Percentiles rank a stretch among this genome's conserved stretches.
Conservation (phyloP, 164 flowering plant species). For the Chimonanthus praecox region DNA sequence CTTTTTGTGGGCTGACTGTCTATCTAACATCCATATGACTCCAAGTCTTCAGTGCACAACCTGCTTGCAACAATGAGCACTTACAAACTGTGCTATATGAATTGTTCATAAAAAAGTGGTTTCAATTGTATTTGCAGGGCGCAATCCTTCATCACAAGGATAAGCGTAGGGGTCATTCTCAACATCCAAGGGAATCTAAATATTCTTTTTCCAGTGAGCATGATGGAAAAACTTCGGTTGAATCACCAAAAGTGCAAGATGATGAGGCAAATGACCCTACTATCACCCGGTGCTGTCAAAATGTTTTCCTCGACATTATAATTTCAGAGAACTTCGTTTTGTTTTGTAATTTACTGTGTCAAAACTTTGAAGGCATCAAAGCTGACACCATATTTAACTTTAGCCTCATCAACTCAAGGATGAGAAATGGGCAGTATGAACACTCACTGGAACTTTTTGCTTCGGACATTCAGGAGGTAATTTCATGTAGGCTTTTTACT, state of each 20-base stretch:
- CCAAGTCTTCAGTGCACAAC: too few species aligned
- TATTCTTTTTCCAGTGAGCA: conserved; percentile 6
- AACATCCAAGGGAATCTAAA: conserved; percentile 4
- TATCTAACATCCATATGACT: too few species aligned
- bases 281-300: conserved; percentile 36
- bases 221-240: conserved; percentile 13
- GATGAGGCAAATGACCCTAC: conserved; percentile 13
- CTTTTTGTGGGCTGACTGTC: too few species aligned
- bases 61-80: too few species aligned
- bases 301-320: conserved; percentile 38
- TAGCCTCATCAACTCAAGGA: conserved; percentile 44
- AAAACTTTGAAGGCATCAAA: conserved; percentile 62
- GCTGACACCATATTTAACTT: conserved; percentile 42
- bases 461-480: conserved; percentile 66
- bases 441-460: conserved; percentile 53
- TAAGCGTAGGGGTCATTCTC: conserved; percentile 12
- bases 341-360: conserved; percentile 56
- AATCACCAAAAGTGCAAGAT: conserved; percentile 14
- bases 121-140: conserved; percentile 27
- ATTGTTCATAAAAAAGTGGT: neutral
- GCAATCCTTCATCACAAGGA: conserved; percentile 12
- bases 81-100: too few species aligned
- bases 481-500: neutral
- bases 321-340: conserved; percentile 52
- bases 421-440: conserved; percentile 67